Percentiles rank a stretch among this genome's conserved stretches.
Conservation (phyloP, 805 yeast genomes). For the Priceomyces melissophilus region DNA sequence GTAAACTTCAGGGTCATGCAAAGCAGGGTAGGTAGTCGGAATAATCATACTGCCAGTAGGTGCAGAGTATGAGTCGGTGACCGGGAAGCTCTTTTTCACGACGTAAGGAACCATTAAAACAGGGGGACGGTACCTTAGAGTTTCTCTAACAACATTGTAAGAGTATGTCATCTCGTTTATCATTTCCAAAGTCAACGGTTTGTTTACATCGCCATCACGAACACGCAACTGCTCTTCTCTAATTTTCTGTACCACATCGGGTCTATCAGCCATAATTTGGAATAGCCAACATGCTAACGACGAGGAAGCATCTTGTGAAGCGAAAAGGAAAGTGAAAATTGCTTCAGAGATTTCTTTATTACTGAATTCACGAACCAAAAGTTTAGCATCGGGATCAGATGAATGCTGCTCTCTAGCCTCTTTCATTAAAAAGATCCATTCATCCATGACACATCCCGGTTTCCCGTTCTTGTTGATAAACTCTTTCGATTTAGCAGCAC, state of each 20-base stretch:
- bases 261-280: slow-evolving; percentile 94
- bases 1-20: slow-evolving; percentile 96
- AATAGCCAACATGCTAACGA: slow-evolving; percentile 97
- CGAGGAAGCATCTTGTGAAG: slow-evolving; percentile 97
- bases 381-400: slow-evolving; percentile 50
- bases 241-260: slow-evolving; percentile 80
- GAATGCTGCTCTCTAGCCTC: slow-evolving; percentile 57
- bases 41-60: slow-evolving; percentile 98
- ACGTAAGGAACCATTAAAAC: slow-evolving; percentile 97
- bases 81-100: slow-evolving; percentile 81
- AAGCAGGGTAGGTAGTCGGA: slow-evolving; percentile 91
- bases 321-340: slow-evolving; percentile 92
- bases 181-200: slow-evolving; percentile 62
- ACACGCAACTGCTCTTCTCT: slow-evolving; percentile 89
- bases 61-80: slow-evolving; percentile 78
- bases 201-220: slow-evolving; percentile 70
- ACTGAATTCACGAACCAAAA: slow-evolving; percentile 75
- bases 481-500: slow-evolving; percentile 85
- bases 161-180: slow-evolving; percentile 89
- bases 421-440: slow-evolving; percentile 86
- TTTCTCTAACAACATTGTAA: slow-evolving; percentile 84
- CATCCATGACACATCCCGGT: slow-evolving; percentile 90
- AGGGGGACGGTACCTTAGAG: slow-evolving; percentile 94
- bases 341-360: slow-evolving; percentile 94
- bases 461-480: slow-evolving; percentile 72